Percentiles rank a stretch among this genome's conserved stretches.
These are phyloP conservation scores for Dendrobium huoshanense DNA, from an alignment of 106 monocot species.

Conservation along the genomic window DNA sequence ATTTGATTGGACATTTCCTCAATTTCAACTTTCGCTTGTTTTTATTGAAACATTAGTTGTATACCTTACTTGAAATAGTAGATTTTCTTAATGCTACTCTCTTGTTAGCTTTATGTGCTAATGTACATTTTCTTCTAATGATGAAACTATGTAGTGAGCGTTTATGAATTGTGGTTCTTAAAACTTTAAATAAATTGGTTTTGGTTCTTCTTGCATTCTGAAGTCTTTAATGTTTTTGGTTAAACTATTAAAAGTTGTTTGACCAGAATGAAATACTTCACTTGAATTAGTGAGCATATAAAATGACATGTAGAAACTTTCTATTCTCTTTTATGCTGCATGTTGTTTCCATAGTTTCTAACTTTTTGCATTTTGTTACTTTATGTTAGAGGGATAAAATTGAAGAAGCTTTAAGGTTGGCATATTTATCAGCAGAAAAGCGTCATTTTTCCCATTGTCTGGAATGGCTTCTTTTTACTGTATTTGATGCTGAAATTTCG, in stretches of 20 bases:
- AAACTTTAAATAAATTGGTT: background rate
- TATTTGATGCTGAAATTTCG: slow-evolving; percentile 99
- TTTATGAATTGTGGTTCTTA: background rate
- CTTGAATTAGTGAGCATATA: background rate
- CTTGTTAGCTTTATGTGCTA: background rate
- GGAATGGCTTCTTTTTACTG: slow-evolving; percentile 99
- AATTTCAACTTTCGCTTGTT: background rate
- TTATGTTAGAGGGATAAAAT: slow-evolving; percentile 70
- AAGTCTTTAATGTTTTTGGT: background rate
- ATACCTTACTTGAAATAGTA: background rate
- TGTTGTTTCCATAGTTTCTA: background rate
- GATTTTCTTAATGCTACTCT: background rate
- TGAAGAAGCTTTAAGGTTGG: slow-evolving; percentile 90
- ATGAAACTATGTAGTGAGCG: background rate
- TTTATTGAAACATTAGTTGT: background rate
- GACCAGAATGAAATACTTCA: background rate
- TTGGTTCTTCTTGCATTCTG: background rate
- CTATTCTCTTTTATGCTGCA: background rate
- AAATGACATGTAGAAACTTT: background rate
- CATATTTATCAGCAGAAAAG: slow-evolving; percentile 84
- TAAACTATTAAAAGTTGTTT: background rate
- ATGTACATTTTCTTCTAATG: background rate
- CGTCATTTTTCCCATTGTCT: slow-evolving; percentile 95
- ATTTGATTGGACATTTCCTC: background rate
- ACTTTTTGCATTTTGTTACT: background rate